Percentiles rank a stretch among this genome's conserved stretches.
Conservation (phyloP, 257 asterid genomes). For the Solanum virginianum region DNA sequence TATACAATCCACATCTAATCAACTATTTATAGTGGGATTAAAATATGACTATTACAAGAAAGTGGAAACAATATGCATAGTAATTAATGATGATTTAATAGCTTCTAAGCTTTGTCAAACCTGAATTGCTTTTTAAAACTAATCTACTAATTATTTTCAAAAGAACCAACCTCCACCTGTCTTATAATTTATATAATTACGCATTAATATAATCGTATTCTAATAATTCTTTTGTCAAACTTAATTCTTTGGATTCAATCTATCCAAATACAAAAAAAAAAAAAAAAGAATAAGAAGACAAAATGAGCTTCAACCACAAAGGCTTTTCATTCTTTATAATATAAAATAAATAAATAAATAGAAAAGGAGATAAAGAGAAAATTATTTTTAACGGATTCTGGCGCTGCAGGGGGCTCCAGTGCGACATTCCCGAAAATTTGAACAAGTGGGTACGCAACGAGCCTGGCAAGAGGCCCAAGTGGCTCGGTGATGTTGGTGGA, state of each 20-base stretch:
- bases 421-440: rapidly evolving
- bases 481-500: no score
- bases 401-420: no score
- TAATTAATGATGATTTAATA: not conserved
- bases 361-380: no score
- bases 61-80: not conserved
- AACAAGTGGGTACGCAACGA: no score
- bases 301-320: no score
- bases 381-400: no score
- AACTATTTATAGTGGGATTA: not conserved
- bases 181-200: not conserved
- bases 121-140: not conserved
- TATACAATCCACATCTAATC: not conserved
- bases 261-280: no score
- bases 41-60: not conserved
- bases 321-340: no score
- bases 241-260: not conserved
- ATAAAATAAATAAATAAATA: no score
- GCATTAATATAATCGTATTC: not conserved
- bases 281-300: no score
- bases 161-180: not conserved
- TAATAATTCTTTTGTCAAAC: not conserved
- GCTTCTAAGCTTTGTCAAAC: not conserved
- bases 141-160: not conserved
- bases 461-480: no score